phyloP scores from a whole-genome alignment of 2,329 filamentous ascomycete genomes.

The Fusarium armeniacum region DNA sequence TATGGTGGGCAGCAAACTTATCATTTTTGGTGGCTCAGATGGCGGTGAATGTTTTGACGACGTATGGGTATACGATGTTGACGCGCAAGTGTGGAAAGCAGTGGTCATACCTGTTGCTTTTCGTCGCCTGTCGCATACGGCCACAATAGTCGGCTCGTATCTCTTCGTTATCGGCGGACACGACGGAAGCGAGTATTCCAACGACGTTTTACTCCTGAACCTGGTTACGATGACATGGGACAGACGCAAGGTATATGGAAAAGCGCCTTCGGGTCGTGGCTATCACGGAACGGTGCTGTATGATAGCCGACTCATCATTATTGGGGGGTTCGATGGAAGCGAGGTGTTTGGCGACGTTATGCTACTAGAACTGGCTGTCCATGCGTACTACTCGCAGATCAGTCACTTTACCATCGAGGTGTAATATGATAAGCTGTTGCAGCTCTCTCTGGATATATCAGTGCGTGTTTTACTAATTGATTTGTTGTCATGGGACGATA shows the following conservation, averaged over 20 bases:
- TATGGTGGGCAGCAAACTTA: conserved; percentile 79
- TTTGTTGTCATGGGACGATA: conserved; percentile 31
- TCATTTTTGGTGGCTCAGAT: conserved; percentile 78
- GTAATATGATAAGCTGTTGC: conserved; percentile 50
- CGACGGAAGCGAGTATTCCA: conserved; percentile 77
- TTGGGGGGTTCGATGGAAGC: conserved; percentile 77
- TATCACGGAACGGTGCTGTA: conserved; percentile 77
- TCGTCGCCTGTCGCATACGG: conserved; percentile 75
- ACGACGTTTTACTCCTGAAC: conserved; percentile 77
- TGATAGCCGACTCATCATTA: conserved; percentile 73
- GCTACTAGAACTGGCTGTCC: conserved; percentile 76
- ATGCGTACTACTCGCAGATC: conserved; percentile 80
- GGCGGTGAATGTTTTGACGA: conserved; percentile 80
- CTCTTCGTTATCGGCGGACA: conserved; percentile 79
- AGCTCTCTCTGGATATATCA: conserved; percentile 21
- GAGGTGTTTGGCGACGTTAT: conserved; percentile 78
- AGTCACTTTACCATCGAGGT: conserved; percentile 80
- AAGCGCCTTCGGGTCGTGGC: conserved; percentile 72
- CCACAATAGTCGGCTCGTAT: conserved; percentile 78
- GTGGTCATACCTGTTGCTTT: conserved; percentile 73
- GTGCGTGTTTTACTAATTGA: conserved; percentile 29
- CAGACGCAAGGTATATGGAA: conserved; percentile 73
- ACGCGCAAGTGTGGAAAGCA: conserved; percentile 70
- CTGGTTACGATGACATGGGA: conserved; percentile 83
- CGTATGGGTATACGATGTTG: conserved; percentile 80